Conservation (phyloP, 106 monocot species). For the Posidonia australis region DNA sequence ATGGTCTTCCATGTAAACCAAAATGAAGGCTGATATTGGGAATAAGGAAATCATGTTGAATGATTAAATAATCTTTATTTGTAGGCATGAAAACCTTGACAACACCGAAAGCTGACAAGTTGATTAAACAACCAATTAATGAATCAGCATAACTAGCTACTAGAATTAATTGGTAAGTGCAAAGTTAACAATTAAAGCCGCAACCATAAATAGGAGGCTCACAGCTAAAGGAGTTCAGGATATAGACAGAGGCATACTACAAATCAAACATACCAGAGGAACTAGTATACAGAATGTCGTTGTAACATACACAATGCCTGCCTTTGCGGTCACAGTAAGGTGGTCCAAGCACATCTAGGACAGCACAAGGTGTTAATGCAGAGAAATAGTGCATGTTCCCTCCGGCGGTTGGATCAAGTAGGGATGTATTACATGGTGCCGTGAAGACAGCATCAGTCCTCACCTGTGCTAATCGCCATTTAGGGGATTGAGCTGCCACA, state of each 20-base stretch:
- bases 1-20: too few relatives aligned
- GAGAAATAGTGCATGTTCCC: constrained; percentile 87
- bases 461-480: constrained; percentile 42
- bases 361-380: constrained; percentile 58
- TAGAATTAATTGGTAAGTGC: too few relatives aligned
- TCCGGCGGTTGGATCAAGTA: constrained; percentile 66
- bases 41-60: too few relatives aligned
- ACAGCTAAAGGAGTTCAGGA: too few relatives aligned
- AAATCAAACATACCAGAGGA: constrained; percentile 34
- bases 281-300: constrained; percentile 26
- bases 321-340: constrained; percentile 62
- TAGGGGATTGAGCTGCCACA: constrained; percentile 13
- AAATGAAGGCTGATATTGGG: too few relatives aligned
- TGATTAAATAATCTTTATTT: too few relatives aligned
- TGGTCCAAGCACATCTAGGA: constrained; percentile 85
- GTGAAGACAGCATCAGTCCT: constrained; percentile 44
- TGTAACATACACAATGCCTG: constrained; percentile 75
- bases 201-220: too few relatives aligned
- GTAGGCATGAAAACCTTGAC: too few relatives aligned
- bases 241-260: not conserved
- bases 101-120: too few relatives aligned
- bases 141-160: too few relatives aligned
- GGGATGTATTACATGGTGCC: constrained; percentile 65
- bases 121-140: too few relatives aligned
- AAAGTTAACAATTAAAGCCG: too few relatives aligned